Percentiles rank a stretch among this genome's conserved stretches.
These are phyloP conservation scores for Aspergillus eucalypticola DNA, from an alignment of 2,329 filamentous ascomycete genomes.

Conservation along the genomic window DNA sequence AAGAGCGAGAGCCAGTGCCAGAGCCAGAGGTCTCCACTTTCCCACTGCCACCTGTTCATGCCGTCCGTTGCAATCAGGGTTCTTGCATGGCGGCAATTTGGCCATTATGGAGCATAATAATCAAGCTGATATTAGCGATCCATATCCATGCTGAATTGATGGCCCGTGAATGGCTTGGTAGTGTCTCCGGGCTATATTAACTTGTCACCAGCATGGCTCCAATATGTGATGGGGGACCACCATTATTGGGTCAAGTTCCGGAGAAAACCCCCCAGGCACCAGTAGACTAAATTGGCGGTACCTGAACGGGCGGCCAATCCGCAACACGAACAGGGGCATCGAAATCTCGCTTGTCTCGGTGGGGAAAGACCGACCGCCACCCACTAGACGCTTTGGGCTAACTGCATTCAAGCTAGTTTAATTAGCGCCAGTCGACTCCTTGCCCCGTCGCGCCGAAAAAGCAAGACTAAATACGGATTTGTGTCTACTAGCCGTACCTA, in stretches of 20 bases:
- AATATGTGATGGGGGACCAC: neutral
- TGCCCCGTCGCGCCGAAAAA: neutral
- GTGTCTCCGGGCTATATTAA: neutral
- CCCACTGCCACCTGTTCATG: conserved; percentile 4
- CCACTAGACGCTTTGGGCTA: conserved; percentile 14
- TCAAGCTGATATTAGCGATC: neutral
- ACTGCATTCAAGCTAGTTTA: conserved; percentile 17
- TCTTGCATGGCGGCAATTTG: conserved; percentile 1
- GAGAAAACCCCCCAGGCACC: conserved; percentile 21
- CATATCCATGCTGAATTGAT: neutral
- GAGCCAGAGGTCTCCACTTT: neutral
- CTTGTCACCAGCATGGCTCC: neutral
- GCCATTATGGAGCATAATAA: neutral
- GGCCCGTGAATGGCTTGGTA: neutral
- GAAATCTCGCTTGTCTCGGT: conserved; percentile 29
- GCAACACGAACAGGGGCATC: conserved; percentile 6
- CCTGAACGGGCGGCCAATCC: conserved; percentile 25
- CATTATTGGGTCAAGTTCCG: conserved; percentile 16
- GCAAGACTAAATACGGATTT: neutral
- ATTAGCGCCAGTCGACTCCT: conserved; percentile 14
- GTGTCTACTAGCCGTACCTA: no score
- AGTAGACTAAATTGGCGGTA: conserved; percentile 19
- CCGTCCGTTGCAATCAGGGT: conserved; percentile 1
- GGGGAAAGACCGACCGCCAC: conserved; percentile 20
- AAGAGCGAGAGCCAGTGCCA: neutral